phyloP scores from a whole-genome alignment of 2,329 filamentous ascomycete species.

The Ilyonectria destructans region DNA sequence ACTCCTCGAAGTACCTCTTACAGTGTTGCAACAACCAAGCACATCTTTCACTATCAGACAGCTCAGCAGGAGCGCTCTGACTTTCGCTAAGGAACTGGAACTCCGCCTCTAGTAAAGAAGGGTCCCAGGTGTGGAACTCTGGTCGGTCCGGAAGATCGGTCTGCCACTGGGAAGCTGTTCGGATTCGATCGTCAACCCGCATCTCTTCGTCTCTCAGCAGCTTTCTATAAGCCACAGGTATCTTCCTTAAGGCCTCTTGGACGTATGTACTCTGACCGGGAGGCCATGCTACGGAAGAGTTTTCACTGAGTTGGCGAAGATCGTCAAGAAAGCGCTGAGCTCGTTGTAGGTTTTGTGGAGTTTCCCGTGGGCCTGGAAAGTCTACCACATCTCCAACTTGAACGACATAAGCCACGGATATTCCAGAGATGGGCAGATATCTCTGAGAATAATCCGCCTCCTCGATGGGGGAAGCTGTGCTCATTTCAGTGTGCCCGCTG shows the following conservation, averaged over 20 bases:
- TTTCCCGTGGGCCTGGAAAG: neutral
- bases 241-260: neutral
- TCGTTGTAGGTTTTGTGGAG: neutral
- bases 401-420: neutral
- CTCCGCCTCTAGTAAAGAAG: neutral
- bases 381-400: neutral
- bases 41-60: neutral
- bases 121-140: neutral
- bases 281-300: neutral
- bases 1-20: neutral
- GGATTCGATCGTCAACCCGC: neutral
- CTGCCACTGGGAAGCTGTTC: neutral
- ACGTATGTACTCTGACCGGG: neutral
- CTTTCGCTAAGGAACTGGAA: neutral
- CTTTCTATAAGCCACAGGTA: neutral
- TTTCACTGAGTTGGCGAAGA: neutral
- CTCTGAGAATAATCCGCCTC: neutral
- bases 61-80: neutral
- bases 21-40: neutral
- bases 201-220: neutral
- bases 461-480: neutral
- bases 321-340: neutral
- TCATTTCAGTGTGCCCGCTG: neutral
- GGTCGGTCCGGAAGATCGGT: neutral
- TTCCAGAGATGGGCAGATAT: neutral